A percentile compares a stretch with the other conserved stretches of the same genome.
Evolutionary conservation across 2,329 filamentous ascomycete species (phyloP).

Genomic region (Dryadomyces sulphureus): DNA sequence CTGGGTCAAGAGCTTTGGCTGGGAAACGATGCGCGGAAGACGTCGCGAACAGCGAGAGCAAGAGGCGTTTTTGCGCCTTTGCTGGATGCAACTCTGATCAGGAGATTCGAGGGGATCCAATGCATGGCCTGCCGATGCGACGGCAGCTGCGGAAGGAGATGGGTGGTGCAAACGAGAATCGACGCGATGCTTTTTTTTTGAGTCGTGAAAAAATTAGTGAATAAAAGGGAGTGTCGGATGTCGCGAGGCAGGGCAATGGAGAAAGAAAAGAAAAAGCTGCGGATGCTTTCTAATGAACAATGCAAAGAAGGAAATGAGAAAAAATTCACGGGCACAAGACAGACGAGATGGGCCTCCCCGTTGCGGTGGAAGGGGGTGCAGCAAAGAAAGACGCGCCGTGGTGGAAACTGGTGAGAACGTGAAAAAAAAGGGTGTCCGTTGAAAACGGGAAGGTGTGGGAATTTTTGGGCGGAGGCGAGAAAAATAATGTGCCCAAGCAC

Average conservation of each 20-base stretch:
- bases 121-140: too few relatives aligned
- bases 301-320: not conserved
- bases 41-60: not conserved
- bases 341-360: constrained; percentile 1
- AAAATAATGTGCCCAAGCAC: not conserved
- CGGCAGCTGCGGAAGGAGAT: not conserved
- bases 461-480: constrained; percentile 1
- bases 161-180: not conserved
- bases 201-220: not conserved
- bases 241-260: not conserved
- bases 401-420: not conserved
- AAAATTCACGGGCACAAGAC: not conserved
- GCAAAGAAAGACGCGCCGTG: constrained; percentile 1
- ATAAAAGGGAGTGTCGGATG: not conserved
- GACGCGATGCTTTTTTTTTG: not conserved
- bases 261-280: not conserved
- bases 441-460: not conserved
- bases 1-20: not conserved
- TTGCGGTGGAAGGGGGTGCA: not conserved
- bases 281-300: not conserved
- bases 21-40: not conserved
- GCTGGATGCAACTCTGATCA: not conserved
- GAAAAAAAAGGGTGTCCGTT: not conserved
- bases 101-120: not conserved
- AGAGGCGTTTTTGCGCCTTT: not conserved